Conservation (phyloP, 768 basidiomycete genomes). For the Obba rivulosa region DNA sequence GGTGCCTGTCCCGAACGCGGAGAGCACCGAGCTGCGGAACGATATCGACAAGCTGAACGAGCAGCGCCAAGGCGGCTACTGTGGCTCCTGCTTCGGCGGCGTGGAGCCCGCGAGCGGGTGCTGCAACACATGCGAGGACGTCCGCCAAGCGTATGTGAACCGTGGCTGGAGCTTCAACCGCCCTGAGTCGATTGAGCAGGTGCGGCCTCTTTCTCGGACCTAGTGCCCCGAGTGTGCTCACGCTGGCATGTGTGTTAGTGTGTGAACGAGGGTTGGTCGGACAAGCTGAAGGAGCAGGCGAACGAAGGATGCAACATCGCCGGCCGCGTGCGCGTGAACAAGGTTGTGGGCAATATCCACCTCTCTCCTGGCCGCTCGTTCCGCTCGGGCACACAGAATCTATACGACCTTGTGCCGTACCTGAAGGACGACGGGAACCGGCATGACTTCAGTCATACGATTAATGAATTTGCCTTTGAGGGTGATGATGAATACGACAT, state of each 20-base stretch:
- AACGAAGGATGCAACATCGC: constrained; percentile 92
- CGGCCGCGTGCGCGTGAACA: constrained; percentile 91
- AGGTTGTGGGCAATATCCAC: constrained; percentile 94
- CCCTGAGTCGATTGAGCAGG: constrained; percentile 92
- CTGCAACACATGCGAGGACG: constrained; percentile 95
- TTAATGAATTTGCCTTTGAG: constrained; percentile 79
- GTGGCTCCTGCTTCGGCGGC: constrained; percentile 96
- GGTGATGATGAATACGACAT: constrained; percentile 79
- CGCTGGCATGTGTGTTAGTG: constrained; percentile 49
- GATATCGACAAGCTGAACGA: constrained; percentile 80
- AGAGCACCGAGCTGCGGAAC: constrained; percentile 64
- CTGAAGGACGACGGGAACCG: constrained; percentile 80
- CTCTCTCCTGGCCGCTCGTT: constrained; percentile 94
- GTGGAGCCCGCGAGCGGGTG: constrained; percentile 70
- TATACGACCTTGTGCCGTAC: constrained; percentile 92
- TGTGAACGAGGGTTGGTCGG: constrained; percentile 89
- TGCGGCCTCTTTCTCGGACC: constrained; percentile 26
- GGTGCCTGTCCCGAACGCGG: constrained; percentile 42
- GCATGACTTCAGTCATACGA: constrained; percentile 90
- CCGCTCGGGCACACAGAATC: constrained; percentile 73
- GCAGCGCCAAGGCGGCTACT: constrained; percentile 59
- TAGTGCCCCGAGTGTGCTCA: neutral
- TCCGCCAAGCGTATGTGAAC: constrained; percentile 82
- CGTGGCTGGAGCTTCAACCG: constrained; percentile 94
- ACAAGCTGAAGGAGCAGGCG: constrained; percentile 87